phyloP scores from a whole-genome alignment of 2,329 filamentous ascomycete genomes.

The Fusarium fujikuroi region DNA sequence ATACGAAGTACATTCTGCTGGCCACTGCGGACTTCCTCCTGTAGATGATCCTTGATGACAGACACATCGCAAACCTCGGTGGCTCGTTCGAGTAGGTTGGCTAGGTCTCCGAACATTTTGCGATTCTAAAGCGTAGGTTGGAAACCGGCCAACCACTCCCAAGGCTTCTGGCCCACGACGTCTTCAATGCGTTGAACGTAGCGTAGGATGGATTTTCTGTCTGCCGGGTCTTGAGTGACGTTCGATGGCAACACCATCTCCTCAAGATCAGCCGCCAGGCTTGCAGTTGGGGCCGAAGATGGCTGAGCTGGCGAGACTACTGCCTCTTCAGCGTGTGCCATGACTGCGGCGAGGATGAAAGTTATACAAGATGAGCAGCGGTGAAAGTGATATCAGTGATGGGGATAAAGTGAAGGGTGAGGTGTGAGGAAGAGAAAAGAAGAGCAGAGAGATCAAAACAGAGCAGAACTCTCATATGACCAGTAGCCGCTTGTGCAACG shows the following conservation, averaged over 20 bases:
- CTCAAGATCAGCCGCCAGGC: neutral
- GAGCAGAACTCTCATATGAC: neutral
- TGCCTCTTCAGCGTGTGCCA: neutral
- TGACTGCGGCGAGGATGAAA: neutral
- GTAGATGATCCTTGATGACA: neutral
- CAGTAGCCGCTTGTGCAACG: neutral
- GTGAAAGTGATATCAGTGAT: neutral
- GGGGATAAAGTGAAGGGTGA: neutral
- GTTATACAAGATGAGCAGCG: rapidly evolving
- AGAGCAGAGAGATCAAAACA: neutral
- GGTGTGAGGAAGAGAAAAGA: neutral
- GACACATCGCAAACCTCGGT: neutral
- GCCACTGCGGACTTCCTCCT: too few relatives aligned
- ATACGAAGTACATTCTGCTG: neutral
- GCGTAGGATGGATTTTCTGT: neutral
- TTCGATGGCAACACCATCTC: neutral
- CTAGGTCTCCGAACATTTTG: neutral
- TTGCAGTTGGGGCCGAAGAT: neutral
- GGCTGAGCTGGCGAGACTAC: neutral
- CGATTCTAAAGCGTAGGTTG: constrained; percentile 1
- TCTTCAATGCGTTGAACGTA: neutral
- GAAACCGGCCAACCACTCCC: constrained; percentile 8
- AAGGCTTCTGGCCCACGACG: neutral
- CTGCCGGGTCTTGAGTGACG: neutral
- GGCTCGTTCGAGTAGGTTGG: constrained; percentile 1